Conservation (phyloP, 2,329 filamentous ascomycete genomes). For the Diaporthe citriasiana region DNA sequence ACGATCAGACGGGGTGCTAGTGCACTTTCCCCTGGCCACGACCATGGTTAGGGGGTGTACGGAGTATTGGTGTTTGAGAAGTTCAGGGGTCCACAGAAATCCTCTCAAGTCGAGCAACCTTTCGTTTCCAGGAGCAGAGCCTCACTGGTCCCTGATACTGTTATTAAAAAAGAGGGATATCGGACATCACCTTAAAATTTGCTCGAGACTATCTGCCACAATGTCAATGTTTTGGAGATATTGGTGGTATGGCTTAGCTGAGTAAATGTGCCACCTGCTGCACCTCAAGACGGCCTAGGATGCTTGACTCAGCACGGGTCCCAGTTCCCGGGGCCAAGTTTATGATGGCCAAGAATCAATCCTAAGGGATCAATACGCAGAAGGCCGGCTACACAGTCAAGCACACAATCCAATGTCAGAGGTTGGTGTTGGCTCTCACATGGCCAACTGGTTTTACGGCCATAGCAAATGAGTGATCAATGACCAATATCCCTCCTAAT, state of each 20-base stretch:
- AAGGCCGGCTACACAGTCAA: too few species aligned
- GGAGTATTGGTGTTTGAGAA: slow-evolving; percentile 10
- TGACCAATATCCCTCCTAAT: too few species aligned
- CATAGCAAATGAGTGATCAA: too few species aligned
- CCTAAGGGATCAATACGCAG: neutral
- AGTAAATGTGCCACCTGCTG: neutral
- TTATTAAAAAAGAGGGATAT: neutral
- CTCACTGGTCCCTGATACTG: neutral
- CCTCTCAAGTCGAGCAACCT: neutral
- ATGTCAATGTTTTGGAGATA: neutral
- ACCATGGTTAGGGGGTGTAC: neutral
- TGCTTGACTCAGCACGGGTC: slow-evolving; percentile 1
- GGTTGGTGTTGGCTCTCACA: neutral
- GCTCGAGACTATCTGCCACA: neutral
- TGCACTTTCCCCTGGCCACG: slow-evolving; percentile 9
- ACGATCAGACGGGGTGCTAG: slow-evolving; percentile 25
- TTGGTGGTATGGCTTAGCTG: neutral
- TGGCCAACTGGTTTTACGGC: too few species aligned
- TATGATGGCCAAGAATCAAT: neutral
- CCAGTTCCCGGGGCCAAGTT: neutral
- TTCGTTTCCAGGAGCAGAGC: neutral
- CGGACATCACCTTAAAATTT: neutral
- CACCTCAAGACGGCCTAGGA: neutral
- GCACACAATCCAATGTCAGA: too few species aligned
- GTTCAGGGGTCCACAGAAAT: neutral